Conservation (phyloP, 2,329 filamentous ascomycete species). For the Phaeosphaeria sp. region DNA sequence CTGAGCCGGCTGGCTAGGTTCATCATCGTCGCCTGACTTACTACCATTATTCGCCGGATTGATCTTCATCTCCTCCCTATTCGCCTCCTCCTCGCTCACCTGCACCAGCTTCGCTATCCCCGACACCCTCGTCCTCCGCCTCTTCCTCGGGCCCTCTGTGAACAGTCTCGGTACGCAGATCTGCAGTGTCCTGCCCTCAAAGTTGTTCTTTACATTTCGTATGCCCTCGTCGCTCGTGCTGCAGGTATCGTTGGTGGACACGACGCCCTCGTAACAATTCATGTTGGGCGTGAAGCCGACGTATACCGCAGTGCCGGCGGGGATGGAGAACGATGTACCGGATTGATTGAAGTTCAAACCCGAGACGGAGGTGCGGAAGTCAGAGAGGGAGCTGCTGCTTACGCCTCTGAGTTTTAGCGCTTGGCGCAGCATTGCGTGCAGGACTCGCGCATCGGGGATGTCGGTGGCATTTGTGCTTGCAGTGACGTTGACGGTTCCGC, state of each 20-base stretch:
- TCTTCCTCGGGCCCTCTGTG: not conserved
- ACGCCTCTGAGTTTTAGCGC: not conserved
- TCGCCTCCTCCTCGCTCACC: not conserved
- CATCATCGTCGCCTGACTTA: not conserved
- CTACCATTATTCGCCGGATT: not conserved
- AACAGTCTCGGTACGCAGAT: not conserved
- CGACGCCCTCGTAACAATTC: not conserved
- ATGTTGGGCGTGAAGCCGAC: conserved; percentile 1
- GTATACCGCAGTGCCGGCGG: not conserved
- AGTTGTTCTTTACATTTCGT: not conserved
- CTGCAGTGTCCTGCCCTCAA: not conserved
- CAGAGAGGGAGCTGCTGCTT: not conserved
- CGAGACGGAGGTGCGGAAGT: not conserved
- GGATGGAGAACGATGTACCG: not conserved
- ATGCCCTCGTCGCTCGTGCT: not conserved
- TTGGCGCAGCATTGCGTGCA: not conserved
- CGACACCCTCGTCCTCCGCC: not conserved
- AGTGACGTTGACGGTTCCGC: not conserved
- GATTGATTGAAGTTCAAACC: not conserved
- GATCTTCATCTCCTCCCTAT: not conserved
- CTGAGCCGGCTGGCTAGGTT: no score
- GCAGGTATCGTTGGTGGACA: not conserved
- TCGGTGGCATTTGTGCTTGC: not conserved
- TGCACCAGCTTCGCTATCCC: not conserved
- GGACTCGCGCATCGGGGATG: not conserved